Conservation (phyloP, 169 alveolate genomes). For the Eimeria acervulina region DNA sequence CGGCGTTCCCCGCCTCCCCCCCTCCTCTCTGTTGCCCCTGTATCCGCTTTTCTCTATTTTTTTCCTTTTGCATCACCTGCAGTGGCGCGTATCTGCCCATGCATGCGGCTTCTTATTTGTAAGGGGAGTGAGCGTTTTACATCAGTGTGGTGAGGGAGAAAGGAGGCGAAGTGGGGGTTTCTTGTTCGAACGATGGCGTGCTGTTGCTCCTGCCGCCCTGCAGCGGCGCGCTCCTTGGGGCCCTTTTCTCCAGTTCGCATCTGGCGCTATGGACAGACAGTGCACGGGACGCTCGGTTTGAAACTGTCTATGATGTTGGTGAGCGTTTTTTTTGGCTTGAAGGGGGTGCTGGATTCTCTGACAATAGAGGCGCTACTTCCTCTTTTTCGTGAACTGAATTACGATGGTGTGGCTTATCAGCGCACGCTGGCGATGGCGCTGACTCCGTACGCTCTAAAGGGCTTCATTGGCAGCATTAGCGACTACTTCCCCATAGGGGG, state of each 20-base stretch:
- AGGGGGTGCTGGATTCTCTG: slow-evolving; percentile 71
- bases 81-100: background rate
- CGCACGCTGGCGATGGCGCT: slow-evolving; percentile 37
- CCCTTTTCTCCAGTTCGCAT: background rate
- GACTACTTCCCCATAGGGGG: slow-evolving; percentile 64
- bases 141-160: background rate
- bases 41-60: background rate
- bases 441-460: slow-evolving; percentile 76
- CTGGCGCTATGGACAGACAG: background rate
- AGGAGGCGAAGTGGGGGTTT: background rate
- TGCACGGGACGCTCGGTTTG: slow-evolving; percentile 23
- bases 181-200: background rate
- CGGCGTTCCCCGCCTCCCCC: background rate
- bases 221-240: background rate
- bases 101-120: too few relatives aligned
- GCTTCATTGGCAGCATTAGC: slow-evolving; percentile 66
- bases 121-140: too few relatives aligned
- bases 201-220: slow-evolving; percentile 26
- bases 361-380: slow-evolving; percentile 73
- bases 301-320: slow-evolving; percentile 17
- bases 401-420: slow-evolving; percentile 75
- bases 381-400: slow-evolving; percentile 34
- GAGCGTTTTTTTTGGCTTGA: slow-evolving; percentile 66
- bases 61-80: background rate
- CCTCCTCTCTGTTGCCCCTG: background rate